Base-by-base conservation (phyloP, 768 basidiomycete species). In the Hygrophorus pudorinus region DNA sequence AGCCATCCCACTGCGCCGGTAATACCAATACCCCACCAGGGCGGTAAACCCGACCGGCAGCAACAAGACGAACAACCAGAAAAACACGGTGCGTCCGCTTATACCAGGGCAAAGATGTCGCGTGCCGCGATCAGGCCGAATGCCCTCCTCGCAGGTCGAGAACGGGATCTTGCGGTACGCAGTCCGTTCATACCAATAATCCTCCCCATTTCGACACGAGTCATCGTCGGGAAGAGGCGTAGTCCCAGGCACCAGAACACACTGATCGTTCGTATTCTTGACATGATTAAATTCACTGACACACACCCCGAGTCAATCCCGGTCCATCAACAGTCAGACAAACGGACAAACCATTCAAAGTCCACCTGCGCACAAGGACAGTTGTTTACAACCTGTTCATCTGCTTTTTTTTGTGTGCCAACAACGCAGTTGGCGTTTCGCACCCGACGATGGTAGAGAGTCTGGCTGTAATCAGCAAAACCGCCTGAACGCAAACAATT, bases 151-250 rank as follows among this genome's bases (percentile, higher is more conserved):
- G 59, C 96, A 99, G 16, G 70, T 76, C 29, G 93, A 94, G 60
- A 85, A 85, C 1, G 85, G 85, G 38, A 97, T 87, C 62, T 88
- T 82, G 41, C 92, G 85, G 58, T 94, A 94, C 4, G 81, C 66
- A 0, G 94, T 98, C 20, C 91, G 80, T 42, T 90, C 91, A 58
- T 92, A 97, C 96, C 96, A 99, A 59, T 72, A 88, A 2, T 83
- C 78, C 36, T 79, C 79, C 14, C 68, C 74, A 42, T 62, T 61
- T 16, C 63, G 66, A 55, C 87, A 91, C 4, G 74, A 69, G 21
- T 73, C 72, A 31, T 92, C 87, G 20, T 67, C 51, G 0, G 73
- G 59, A 9, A 85, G 70, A 0, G 91, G 73, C 3, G 62, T 59
- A 0, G 81, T 82, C 9, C 85, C 89, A 6, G 75, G 64, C 1